phyloP scores from a whole-genome alignment of 2,329 filamentous ascomycete species.

The Myriosclerotinia curreyana region DNA sequence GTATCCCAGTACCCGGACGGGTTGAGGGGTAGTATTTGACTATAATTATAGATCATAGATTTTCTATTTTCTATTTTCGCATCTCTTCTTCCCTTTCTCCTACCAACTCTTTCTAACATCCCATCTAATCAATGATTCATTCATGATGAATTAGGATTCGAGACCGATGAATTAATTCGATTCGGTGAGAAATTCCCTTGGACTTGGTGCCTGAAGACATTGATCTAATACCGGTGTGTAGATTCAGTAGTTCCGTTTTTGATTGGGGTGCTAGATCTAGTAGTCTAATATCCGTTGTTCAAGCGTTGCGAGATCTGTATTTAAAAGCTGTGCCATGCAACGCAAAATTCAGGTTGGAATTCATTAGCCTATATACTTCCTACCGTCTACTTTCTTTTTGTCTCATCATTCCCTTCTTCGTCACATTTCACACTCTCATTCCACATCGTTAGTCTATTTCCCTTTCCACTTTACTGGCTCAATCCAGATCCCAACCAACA shows the following conservation, averaged over 20 bases:
- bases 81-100: background rate
- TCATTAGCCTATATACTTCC: background rate
- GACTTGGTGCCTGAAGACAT: too few relatives aligned
- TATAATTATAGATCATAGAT: too few relatives aligned
- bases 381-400: too few relatives aligned
- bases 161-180: background rate
- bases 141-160: background rate
- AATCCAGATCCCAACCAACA: background rate
- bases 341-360: background rate
- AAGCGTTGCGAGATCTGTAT: background rate
- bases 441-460: background rate
- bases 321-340: too few relatives aligned
- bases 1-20: too few relatives aligned
- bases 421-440: background rate
- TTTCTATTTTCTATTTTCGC: background rate
- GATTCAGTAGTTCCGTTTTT: background rate
- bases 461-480: background rate
- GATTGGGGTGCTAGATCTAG: background rate
- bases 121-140: background rate
- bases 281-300: constrained; percentile 10
- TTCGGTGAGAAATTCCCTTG: background rate
- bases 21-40: background rate
- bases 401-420: background rate
- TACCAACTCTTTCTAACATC: too few relatives aligned
- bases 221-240: background rate